A percentile compares a stretch with the other conserved stretches of the same genome.
phyloP scores from a whole-genome alignment of 2,329 filamentous ascomycete genomes.

The Apiospora marii region DNA sequence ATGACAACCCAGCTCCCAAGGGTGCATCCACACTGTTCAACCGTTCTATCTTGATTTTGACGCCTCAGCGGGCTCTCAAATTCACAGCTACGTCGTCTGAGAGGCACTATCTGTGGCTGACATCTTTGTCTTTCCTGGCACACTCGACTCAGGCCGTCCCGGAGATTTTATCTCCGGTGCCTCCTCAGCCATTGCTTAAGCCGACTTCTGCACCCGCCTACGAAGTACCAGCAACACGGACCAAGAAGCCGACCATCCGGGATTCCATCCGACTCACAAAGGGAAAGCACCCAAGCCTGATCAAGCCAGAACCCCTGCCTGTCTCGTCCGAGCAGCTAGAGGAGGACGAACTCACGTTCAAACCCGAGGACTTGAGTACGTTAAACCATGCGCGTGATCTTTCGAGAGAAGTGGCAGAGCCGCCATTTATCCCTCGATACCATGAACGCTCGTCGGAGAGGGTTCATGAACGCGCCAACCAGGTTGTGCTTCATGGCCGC shows the following conservation, averaged over 20 bases:
- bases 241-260: slow-evolving; percentile 69
- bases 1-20: slow-evolving; percentile 86
- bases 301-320: slow-evolving; percentile 37
- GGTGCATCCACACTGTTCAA: slow-evolving; percentile 76
- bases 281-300: slow-evolving; percentile 60
- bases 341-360: slow-evolving; percentile 47
- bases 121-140: slow-evolving; percentile 91
- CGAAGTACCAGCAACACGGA: slow-evolving; percentile 54
- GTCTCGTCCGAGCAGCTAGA: slow-evolving; percentile 44
- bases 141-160: slow-evolving; percentile 85
- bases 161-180: slow-evolving; percentile 65
- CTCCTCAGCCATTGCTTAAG: slow-evolving; percentile 46
- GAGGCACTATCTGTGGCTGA: slow-evolving; percentile 94
- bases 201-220: slow-evolving; percentile 61
- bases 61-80: slow-evolving; percentile 90
- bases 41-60: slow-evolving; percentile 93
- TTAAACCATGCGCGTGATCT: slow-evolving; percentile 55
- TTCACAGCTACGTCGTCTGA: slow-evolving; percentile 87
- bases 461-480: slow-evolving; percentile 52
- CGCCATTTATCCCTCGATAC: slow-evolving; percentile 76
- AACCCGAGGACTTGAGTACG: slow-evolving; percentile 41
- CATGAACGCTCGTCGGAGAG: slow-evolving; percentile 60
- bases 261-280: slow-evolving; percentile 93
- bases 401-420: slow-evolving; percentile 70
- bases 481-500: slow-evolving; percentile 69